phyloP scores from a whole-genome alignment of 2,329 filamentous ascomycete species.

The Gyromitra esculenta region DNA sequence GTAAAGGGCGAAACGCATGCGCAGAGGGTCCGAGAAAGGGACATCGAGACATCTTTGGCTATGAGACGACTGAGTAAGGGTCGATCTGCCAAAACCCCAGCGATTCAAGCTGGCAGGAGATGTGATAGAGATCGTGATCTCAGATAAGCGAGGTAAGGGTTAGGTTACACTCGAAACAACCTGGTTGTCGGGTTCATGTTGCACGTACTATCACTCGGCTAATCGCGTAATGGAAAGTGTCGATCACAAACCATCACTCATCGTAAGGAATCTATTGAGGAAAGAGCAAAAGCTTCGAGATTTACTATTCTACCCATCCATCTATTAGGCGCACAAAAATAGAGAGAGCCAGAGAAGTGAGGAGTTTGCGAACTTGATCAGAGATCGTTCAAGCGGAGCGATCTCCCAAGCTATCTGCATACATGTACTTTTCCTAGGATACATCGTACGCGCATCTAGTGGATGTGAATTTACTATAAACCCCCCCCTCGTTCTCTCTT shows the following conservation, averaged over 20 bases:
- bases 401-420: neutral
- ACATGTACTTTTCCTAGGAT: neutral
- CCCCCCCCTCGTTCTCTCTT: neutral
- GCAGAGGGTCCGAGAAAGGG: neutral
- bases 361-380: neutral
- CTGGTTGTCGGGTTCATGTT: slow-evolving; percentile 33
- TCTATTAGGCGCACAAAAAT: no score
- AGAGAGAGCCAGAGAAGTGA: no score
- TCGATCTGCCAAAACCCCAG: slow-evolving; percentile 17
- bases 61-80: neutral
- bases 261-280: neutral
- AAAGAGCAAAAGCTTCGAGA: no score
- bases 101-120: slow-evolving; percentile 36
- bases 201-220: slow-evolving; percentile 35
- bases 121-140: slow-evolving; percentile 41
- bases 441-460: neutral
- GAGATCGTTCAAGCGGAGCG: neutral
- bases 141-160: slow-evolving; percentile 46
- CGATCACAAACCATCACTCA: slow-evolving; percentile 39
- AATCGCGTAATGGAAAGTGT: neutral
- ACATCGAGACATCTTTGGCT: slow-evolving; percentile 25
- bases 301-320: no score
- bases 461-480: neutral
- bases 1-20: neutral
- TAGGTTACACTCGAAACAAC: slow-evolving; percentile 22